A percentile compares a stretch with the other conserved stretches of the same genome.
phyloP scores from a whole-genome alignment of 2,329 filamentous ascomycete genomes.

The Thyridium curvatum region DNA sequence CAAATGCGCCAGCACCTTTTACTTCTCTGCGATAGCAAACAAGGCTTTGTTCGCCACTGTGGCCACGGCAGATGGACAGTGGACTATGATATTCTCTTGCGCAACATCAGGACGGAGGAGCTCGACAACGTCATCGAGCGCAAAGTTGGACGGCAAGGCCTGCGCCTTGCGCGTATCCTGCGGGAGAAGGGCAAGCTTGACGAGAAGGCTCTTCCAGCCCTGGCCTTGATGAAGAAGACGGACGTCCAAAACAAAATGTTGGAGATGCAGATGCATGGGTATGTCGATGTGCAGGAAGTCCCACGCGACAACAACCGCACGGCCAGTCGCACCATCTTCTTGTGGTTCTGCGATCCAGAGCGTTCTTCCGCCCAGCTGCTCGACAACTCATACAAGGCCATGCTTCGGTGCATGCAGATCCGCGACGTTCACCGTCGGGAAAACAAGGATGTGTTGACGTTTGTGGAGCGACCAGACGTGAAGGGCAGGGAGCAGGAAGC shows the following conservation, averaged over 20 bases:
- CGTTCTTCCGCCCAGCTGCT: constrained; percentile 64
- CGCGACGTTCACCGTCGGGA: constrained; percentile 69
- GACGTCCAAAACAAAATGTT: constrained; percentile 82
- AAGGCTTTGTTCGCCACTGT: constrained; percentile 62
- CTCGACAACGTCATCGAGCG: constrained; percentile 77
- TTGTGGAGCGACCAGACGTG: constrained; percentile 81
- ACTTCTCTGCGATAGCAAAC: constrained; percentile 62
- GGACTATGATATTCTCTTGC: constrained; percentile 69
- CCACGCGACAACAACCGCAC: constrained; percentile 79
- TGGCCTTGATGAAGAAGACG: constrained; percentile 77
- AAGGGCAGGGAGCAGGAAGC: constrained; percentile 77
- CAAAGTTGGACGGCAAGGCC: constrained; percentile 67
- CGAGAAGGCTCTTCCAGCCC: constrained; percentile 77
- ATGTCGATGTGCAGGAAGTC: constrained; percentile 89
- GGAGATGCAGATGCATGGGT: constrained; percentile 77
- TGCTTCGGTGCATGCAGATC: constrained; percentile 79
- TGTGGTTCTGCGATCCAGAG: constrained; percentile 85
- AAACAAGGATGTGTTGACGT: constrained; percentile 66
- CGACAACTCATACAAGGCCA: constrained; percentile 81
- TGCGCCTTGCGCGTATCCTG: constrained; percentile 80
- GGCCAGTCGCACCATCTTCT: constrained; percentile 78
- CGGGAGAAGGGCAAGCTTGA: constrained; percentile 88
- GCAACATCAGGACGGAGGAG: constrained; percentile 67
- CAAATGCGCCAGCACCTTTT: constrained; percentile 69
- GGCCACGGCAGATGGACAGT: constrained; percentile 75